Evolutionary conservation across 169 alveolate species (phyloP), one percentile per base, ranked within the genome.

Genomic region (Plasmodium vinckei): DNA sequence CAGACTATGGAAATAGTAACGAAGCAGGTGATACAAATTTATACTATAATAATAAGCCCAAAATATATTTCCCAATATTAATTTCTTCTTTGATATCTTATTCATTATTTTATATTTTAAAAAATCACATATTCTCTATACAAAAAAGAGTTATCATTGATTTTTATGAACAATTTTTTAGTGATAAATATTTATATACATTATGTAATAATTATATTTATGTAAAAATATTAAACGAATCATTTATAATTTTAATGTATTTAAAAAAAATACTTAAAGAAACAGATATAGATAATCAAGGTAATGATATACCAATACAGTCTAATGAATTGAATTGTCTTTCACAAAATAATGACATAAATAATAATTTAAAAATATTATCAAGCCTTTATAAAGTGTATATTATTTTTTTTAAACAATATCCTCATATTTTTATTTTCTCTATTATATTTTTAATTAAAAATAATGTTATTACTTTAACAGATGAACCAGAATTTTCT

Each of bases 171-270:
- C 15, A 19, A 23, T 86, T 86, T 57, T 86, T 86, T 69, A 86
- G 87, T 53, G 70, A 86, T 56, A 70, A 64, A 17, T 68, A 60
- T 57, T 86, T 86, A 64, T 86, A 86, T 17, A 86, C 91, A 7
- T 1, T 86, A 39, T 86, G 91, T 21, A 53, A 63, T 57, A 86
- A 86, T 59, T 33, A 68, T 15, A 46, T 70, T 13, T 86, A 86
- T 63, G 27, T 70, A 39, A 42, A 72, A n/a, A 63, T 86, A 15
- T 44, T 86, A 63, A 44, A 33, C n/a, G 91, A 86, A 19, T 54
- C 91, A 3, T 59, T 86, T 13, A 25, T 86, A 15, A 49, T 86
- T 46, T 65, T 79, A 44, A 21, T 51, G 51, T 21, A 17, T 19
- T 44, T 75, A 42, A 27, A 15, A 70, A 46, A 39, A 9, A 39